Base-by-base conservation (phyloP, 805 yeast genomes). In the Schwanniomyces vanrijiae region DNA sequence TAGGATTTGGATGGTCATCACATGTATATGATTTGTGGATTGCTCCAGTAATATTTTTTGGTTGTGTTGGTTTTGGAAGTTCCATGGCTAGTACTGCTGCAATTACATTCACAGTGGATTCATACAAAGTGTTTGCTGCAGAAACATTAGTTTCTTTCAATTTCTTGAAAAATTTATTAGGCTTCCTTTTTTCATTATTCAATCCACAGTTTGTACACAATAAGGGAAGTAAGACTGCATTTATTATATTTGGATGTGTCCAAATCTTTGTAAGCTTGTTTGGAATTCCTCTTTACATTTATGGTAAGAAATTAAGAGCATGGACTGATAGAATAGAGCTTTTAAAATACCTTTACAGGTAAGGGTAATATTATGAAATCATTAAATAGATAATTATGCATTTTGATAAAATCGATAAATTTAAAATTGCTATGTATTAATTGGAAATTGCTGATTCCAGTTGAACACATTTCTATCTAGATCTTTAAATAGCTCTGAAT, bases 1-100 rank as follows among this genome's bases (percentile, higher is more conserved):
- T 82, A 72, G 87, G 86, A 4, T 82, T 77, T 56, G 87, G 87
- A 4, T 82, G 86, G 86, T 68, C 84, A 2, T 60, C 81, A 0
- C 60, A 68, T 19, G 68, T 60, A 4, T 55, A 66, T 14, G 81
- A 80, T 54, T 52, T 60, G 7, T 80, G 86, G 86, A 66, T 78
- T 44, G 86, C 77, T 1, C 86, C 86, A 1, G 73, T 82, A 2
- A 57, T 82, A 0, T 79, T 82, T 56, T 71, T 81, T 53, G 84
- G 82, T 0, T 63, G 80, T 37, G 64, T 81, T 28, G 77, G 83
- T 16, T 82, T 81, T 61, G 87, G 86, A 5, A 77, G 83, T 49
- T 76, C 83, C 2, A 65, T 82, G 53, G 83, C 83, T 1, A 78
- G 84, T 22, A 82, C 86, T 6, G 78, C 83, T 1, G 80, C 83